Base-by-base conservation (phyloP, 306 rosid genomes). In the Clitoria ternatea region DNA sequence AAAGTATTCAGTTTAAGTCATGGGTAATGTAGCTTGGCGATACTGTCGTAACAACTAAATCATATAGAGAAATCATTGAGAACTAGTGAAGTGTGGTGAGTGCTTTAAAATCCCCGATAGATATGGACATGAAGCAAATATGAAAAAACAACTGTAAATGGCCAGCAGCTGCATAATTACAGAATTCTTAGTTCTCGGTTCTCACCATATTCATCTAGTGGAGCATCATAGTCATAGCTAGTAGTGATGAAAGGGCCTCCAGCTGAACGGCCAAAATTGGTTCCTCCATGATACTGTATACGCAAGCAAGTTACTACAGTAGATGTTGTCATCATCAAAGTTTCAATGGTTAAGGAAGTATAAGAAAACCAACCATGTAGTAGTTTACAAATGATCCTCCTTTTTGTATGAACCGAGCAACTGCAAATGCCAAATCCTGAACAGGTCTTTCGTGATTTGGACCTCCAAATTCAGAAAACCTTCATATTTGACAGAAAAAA, bases 221-320 rank as follows among this genome's bases (percentile, higher is more conserved):
- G 99, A 85, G 99, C 99, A 76, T 95, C 97, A 44, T 95, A 95
- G 82, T 95, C 99, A 42, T 95, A 95, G 86, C 97, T 95, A 70
- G 99, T 91, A 69, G 99, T 87, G 81, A 95, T 77, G 87, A 95
- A 95, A 65, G 99, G 99, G 49, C 99, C 99, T 32, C 99, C 99
- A 7, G 99, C 99, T 37, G 97, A 86, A 65, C 99, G 97, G 52
- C 99, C 99, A 74, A 91, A 95, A 83, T 95, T 95, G 47, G 99
- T 95, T 77, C 99, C 99, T 13, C 99, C 99, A 59, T 95, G 99
- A 80, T 91, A 95, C 99, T 95, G 42, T 66, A 49, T 22, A 39
- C 12, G 72, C 49, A 68, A 29, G n/a, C 14, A 85, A 52, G 54
- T 65, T 66, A 66, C 19, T 42, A 52, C 42, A 68, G 44, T 49